Percentiles rank a stretch among this genome's conserved stretches.
Evolutionary conservation across 2,329 filamentous ascomycete species (phyloP).

Genomic region (Nemania abortiva): DNA sequence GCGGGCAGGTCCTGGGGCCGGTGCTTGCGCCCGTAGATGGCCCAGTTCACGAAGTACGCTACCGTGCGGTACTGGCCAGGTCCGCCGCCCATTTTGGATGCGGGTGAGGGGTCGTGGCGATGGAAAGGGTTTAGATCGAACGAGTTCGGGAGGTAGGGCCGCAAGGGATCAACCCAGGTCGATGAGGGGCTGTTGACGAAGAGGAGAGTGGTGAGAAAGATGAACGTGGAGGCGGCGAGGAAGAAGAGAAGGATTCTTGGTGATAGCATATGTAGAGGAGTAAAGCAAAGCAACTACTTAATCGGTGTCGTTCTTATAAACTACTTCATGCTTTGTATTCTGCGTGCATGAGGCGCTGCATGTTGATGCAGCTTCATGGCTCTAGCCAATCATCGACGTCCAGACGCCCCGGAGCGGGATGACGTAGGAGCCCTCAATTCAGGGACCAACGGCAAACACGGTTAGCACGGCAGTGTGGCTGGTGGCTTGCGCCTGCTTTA

Average conservation of each 20-base stretch:
- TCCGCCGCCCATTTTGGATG: constrained; percentile 58
- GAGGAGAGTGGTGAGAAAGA: constrained; percentile 25
- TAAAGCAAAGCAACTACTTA: background rate
- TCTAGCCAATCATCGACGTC: constrained; percentile 23
- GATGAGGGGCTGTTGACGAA: constrained; percentile 27
- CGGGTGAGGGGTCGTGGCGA: constrained; percentile 16
- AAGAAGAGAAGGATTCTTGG: constrained; percentile 7
- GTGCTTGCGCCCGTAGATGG: constrained; percentile 88
- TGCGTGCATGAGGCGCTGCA: background rate
- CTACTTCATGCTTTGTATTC: constrained; percentile 5
- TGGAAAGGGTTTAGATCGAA: constrained; percentile 13
- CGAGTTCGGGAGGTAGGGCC: constrained; percentile 23
- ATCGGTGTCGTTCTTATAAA: constrained; percentile 23
- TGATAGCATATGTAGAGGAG: constrained; percentile 24
- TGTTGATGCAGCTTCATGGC: constrained; percentile 9
- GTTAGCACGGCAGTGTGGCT: constrained; percentile 36
- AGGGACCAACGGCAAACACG: constrained; percentile 6
- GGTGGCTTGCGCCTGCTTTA: constrained; percentile 1
- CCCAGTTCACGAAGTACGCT: constrained; percentile 83
- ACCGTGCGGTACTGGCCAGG: constrained; percentile 69
- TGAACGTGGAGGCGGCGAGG: constrained; percentile 18
- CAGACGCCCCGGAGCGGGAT: constrained; percentile 22
- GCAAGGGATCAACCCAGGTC: constrained; percentile 17
- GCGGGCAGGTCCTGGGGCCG: constrained; percentile 85
- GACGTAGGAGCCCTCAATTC: constrained; percentile 34